Conservation (phyloP, 1,284 basidiomycete genomes). For the Rhodotorula sp. region DNA sequence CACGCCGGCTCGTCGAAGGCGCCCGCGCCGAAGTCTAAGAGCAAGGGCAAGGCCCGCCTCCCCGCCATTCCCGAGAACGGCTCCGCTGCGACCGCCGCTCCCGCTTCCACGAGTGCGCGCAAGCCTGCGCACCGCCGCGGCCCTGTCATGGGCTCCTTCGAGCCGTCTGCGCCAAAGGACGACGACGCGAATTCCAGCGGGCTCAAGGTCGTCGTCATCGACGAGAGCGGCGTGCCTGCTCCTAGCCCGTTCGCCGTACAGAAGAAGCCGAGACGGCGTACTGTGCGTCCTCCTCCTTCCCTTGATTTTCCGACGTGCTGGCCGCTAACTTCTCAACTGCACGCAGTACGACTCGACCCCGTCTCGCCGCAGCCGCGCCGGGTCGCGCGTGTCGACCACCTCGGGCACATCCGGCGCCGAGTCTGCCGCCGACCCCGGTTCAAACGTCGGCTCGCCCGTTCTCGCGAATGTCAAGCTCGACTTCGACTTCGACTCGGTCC, state of each 20-base stretch:
- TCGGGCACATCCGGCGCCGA: slow-evolving; percentile 39
- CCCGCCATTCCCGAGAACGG: slow-evolving; percentile 10
- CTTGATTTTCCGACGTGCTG: not conserved
- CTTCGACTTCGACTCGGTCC: slow-evolving; percentile 44
- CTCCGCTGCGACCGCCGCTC: not conserved
- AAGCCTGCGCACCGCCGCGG: not conserved
- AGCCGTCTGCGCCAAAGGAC: slow-evolving; percentile 9
- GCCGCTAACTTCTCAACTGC: too few relatives aligned
- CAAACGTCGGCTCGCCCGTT: slow-evolving; percentile 29
- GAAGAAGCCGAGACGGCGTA: slow-evolving; percentile 13
- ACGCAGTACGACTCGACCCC: slow-evolving; percentile 28
- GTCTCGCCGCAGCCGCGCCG: slow-evolving; percentile 33
- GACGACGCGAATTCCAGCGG: not conserved
- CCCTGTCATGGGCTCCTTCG: slow-evolving; percentile 36
- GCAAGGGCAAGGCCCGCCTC: slow-evolving; percentile 11
- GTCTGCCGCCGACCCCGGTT: slow-evolving; percentile 27
- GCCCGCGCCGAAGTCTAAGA: slow-evolving; percentile 2
- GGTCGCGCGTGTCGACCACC: slow-evolving; percentile 42
- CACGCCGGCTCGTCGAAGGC: not conserved
- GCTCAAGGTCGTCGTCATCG: slow-evolving; percentile 32
- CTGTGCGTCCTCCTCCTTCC: slow-evolving; percentile 7
- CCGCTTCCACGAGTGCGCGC: not conserved
- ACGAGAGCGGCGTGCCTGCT: slow-evolving; percentile 24
- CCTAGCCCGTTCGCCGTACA: slow-evolving; percentile 30
- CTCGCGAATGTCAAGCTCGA: slow-evolving; percentile 32